Evolutionary conservation across 106 monocot genomes (phyloP), one percentile per base, ranked within the genome.

Genomic region (Dendrobium officinale): DNA sequence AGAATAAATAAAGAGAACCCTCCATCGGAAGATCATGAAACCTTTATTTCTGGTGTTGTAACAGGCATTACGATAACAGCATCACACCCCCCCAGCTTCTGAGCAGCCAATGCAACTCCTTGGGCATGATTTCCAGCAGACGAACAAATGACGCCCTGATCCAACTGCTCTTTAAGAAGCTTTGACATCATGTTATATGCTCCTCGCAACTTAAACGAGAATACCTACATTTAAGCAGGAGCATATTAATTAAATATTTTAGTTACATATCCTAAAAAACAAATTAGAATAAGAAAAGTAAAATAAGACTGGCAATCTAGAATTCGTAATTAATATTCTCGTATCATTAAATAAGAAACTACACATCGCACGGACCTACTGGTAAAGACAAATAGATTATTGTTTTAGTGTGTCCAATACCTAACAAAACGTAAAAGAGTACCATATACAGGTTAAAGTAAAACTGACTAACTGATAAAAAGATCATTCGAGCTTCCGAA

Each of bases 181-280:
- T 95, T 95, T 45, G 86, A 89, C 99, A 99, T 99, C 99, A 99
- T 99, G 58, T 99, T 95, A 78, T 99, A 99, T 20, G 99, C 99
- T 72, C 99, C 99, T 29, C 99, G 83, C 80, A 99, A 77, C 82
- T 99, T 99, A 80, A 99, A 99, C 6, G 99, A 99, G 86, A 99
- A 99, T 2, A 95, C 99, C 99, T 99, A 47, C 61, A 82, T 13
- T n/a, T 22, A 11, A 51, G 11, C n/a, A 24, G 15, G 31, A 77
- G 16, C 40, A 80, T 55, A 80, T 20, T 74, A 49, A 76, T 76
- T 49, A 9, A 76, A 13, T 49, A 44, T 42, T 6, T 51, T 74
- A 2, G n/a, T 9, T 20, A 16, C 37, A 17, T 8, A 15, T 33
- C 37, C 70, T 10, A 33, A 7, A 70, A 9, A 70, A 70, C 2